A percentile compares a stretch with the other conserved stretches of the same genome.
phyloP scores from a whole-genome alignment of 2,329 filamentous ascomycete genomes.

The Colletotrichum orchidophilum region DNA sequence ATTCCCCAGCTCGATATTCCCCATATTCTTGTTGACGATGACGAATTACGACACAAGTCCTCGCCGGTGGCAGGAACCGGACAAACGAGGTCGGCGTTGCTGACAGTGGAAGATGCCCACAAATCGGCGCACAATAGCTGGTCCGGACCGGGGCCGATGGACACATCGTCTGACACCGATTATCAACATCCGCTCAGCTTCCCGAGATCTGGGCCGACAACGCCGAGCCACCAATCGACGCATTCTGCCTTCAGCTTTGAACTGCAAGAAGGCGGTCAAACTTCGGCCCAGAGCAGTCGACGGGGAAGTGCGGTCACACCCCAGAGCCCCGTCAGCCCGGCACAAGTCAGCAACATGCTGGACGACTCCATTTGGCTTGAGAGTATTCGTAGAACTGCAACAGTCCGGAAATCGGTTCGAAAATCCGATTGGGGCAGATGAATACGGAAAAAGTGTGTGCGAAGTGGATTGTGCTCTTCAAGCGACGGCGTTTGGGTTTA shows the following conservation, averaged over 20 bases:
- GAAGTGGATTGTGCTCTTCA: neutral
- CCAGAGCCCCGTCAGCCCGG: slow-evolving; percentile 71
- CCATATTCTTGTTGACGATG: slow-evolving; percentile 88
- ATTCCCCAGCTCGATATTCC: slow-evolving; percentile 86
- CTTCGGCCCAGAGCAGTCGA: slow-evolving; percentile 58
- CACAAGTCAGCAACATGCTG: slow-evolving; percentile 84
- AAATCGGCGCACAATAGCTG: slow-evolving; percentile 51
- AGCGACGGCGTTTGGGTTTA: slow-evolving; percentile 29
- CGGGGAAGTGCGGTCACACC: slow-evolving; percentile 77
- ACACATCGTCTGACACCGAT: slow-evolving; percentile 51
- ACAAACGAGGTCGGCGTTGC: slow-evolving; percentile 42
- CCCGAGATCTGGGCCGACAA: slow-evolving; percentile 57
- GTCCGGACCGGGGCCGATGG: slow-evolving; percentile 50
- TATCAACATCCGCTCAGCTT: slow-evolving; percentile 63
- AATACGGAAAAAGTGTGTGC: neutral
- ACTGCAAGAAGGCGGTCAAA: slow-evolving; percentile 55
- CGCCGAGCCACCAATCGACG: slow-evolving; percentile 53
- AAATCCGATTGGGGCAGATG: slow-evolving; percentile 29
- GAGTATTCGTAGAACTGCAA: slow-evolving; percentile 89
- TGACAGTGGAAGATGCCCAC: slow-evolving; percentile 47
- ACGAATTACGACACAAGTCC: slow-evolving; percentile 44
- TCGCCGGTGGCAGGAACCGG: slow-evolving; percentile 38
- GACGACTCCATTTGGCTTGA: slow-evolving; percentile 94
- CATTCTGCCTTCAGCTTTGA: slow-evolving; percentile 68
- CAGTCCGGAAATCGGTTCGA: slow-evolving; percentile 59